Conservation (phyloP, 1,284 basidiomycete genomes). For the Leccinum subfulvum region DNA sequence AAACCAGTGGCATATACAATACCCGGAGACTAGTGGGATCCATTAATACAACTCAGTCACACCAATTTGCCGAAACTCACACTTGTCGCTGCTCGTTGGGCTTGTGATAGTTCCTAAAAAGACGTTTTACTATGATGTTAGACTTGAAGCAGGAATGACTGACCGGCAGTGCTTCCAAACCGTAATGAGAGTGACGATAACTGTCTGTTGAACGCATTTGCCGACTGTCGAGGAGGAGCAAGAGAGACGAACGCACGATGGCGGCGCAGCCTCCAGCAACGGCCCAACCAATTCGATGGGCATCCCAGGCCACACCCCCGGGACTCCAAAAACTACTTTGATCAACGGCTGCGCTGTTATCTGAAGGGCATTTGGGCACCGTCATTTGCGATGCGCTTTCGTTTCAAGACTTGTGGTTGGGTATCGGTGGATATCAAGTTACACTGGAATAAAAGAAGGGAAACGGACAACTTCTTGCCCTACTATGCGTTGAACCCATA, state of each 20-base stretch:
- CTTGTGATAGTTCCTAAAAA: constrained; percentile 60
- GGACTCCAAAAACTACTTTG: constrained; percentile 62
- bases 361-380: constrained; percentile 46
- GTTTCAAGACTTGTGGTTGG: background rate
- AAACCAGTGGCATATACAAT: constrained; percentile 78
- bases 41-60: background rate
- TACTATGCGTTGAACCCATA: background rate
- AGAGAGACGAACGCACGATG: constrained; percentile 44
- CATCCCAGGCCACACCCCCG: constrained; percentile 53
- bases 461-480: background rate
- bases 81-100: constrained; percentile 74
- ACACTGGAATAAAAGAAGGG: background rate
- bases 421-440: constrained; percentile 1
- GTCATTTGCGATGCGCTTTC: constrained; percentile 13
- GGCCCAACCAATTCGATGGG: constrained; percentile 72
- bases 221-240: background rate
- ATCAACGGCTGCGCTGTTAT: constrained; percentile 51
- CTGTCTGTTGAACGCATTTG: constrained; percentile 43
- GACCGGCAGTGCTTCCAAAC: constrained; percentile 63
- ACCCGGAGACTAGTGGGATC: constrained; percentile 50
- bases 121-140: background rate
- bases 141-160: constrained; percentile 23
- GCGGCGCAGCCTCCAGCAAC: constrained; percentile 64
- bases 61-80: constrained; percentile 41
- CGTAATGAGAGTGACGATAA: constrained; percentile 55